Evolutionary conservation across 306 rosid genomes (phyloP).

Genomic region (Vicia faba): DNA sequence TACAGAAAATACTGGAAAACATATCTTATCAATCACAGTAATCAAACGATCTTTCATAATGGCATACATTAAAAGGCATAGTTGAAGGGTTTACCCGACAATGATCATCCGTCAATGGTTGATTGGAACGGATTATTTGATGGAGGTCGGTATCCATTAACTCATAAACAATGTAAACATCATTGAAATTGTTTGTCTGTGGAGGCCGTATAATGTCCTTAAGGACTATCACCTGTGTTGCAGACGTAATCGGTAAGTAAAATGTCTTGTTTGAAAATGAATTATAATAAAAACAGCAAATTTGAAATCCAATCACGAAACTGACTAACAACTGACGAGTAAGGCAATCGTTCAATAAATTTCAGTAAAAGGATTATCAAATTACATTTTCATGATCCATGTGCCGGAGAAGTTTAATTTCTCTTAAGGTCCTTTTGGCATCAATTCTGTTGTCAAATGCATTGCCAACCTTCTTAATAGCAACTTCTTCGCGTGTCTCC

Average conservation of each 20-base stretch:
- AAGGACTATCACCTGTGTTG: constrained; percentile 71
- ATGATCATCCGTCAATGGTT: constrained; percentile 84
- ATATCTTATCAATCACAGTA: constrained; percentile 54
- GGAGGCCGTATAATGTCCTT: constrained; percentile 91
- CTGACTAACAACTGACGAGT: background rate
- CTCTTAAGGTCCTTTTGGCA: constrained; percentile 92
- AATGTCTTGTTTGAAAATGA: constrained; percentile 10
- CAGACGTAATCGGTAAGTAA: constrained; percentile 31
- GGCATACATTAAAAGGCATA: constrained; percentile 26
- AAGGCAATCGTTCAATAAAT: background rate
- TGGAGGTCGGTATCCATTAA: constrained; percentile 94
- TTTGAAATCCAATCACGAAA: constrained; percentile 18
- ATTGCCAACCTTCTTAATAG: constrained; percentile 97
- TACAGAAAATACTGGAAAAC: constrained; percentile 87
- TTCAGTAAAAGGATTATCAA: constrained; percentile 28
- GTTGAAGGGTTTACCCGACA: constrained; percentile 73
- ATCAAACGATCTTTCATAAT: background rate
- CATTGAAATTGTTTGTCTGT: constrained; percentile 76
- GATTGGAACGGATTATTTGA: constrained; percentile 85
- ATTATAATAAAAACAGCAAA: background rate
- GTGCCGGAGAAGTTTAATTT: constrained; percentile 91
- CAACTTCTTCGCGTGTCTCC: constrained; percentile 87
- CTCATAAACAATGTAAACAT: constrained; percentile 86
- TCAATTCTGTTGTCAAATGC: constrained; percentile 97
- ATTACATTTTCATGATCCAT: constrained; percentile 95